Evolutionary conservation across 2,329 filamentous ascomycete species (phyloP), one percentile per base, ranked within the genome.

Genomic region (Phoma sp.): DNA sequence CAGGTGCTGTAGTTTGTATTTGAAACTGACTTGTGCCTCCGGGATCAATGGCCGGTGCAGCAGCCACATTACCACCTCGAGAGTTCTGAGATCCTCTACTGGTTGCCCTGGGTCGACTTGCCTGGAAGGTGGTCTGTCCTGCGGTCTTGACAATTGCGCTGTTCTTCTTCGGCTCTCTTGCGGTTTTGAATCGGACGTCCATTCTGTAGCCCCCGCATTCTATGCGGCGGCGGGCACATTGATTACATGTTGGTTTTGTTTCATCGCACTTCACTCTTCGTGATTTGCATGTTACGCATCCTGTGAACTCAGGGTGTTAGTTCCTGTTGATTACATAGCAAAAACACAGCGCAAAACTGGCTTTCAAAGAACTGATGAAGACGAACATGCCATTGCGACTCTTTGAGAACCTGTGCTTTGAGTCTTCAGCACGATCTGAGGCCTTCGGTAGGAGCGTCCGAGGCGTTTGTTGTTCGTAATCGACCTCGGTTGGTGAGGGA

Each of bases 231-330:
- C 84, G 85, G 46, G 84, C 78, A 67, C 87, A 89, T 76, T 89
- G 86, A 43, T 83, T 79, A 63, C 87, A 89, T 28, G 79, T 79
- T 2, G 87, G 87, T 64, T 90, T 89, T 42, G 83, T 84, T 74
- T 90, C 87, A 71, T 89, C 87, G 75, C 87, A 90, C 74, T 90
- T 90, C 40, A 90, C 76, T 61, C 87, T 80, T 74, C 89, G 89
- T 53, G 84, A 81, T 74, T 90, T 90, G 77, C 87, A 90, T 51
- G 87, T 89, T 60, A 86, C 81, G 73, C 87, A 90, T 64, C 87
- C 87, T 89, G 37, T 34, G 6, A 52, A 12, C 23, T 47, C 17
- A 25, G 29, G 23, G 15, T 37, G 47, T 64, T 43, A 62, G 57
- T 49, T 9, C 20, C 6, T 28, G 15, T 45, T 21, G 3, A 34